Evolutionary conservation across 2,329 filamentous ascomycete genomes (phyloP).

Genomic region (Trichoderma semiorbis): DNA sequence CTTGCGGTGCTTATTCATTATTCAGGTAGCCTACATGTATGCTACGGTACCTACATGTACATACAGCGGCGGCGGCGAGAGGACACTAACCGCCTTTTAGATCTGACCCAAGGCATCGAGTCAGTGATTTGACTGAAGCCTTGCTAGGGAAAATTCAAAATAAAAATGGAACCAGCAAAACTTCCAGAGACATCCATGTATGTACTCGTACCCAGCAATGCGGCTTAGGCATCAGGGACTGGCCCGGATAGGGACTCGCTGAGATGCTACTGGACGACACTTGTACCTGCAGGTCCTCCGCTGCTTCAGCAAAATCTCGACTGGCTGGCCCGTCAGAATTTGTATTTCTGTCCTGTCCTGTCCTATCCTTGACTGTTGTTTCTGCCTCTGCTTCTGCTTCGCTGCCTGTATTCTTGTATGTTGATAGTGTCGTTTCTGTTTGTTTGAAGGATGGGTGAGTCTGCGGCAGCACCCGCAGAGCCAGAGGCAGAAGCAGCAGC

Average conservation of each 20-base stretch:
- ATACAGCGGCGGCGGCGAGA: background rate
- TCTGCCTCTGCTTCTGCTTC: background rate
- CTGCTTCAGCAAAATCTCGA: background rate
- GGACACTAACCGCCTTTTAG: slow-evolving; percentile 1
- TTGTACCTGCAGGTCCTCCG: background rate
- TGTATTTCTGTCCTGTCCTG: background rate
- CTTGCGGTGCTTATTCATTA: background rate
- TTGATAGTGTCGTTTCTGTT: slow-evolving; percentile 4
- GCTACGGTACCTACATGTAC: background rate
- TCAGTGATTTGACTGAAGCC: background rate
- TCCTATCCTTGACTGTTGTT: background rate
- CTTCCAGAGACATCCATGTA: background rate
- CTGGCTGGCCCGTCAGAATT: background rate
- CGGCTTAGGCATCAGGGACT: slow-evolving; percentile 9
- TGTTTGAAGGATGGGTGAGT: slow-evolving; percentile 18
- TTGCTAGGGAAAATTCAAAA: background rate
- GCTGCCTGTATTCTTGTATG: slow-evolving; percentile 1
- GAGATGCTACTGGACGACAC: background rate
- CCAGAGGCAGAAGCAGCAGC: background rate
- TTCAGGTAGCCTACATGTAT: background rate
- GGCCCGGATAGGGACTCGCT: background rate
- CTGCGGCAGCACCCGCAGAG: slow-evolving; percentile 20
- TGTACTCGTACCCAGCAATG: background rate
- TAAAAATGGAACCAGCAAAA: background rate
- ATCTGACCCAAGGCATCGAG: background rate